Conservation (phyloP, 2,329 filamentous ascomycete species). For the Chlorencoelia australis region DNA sequence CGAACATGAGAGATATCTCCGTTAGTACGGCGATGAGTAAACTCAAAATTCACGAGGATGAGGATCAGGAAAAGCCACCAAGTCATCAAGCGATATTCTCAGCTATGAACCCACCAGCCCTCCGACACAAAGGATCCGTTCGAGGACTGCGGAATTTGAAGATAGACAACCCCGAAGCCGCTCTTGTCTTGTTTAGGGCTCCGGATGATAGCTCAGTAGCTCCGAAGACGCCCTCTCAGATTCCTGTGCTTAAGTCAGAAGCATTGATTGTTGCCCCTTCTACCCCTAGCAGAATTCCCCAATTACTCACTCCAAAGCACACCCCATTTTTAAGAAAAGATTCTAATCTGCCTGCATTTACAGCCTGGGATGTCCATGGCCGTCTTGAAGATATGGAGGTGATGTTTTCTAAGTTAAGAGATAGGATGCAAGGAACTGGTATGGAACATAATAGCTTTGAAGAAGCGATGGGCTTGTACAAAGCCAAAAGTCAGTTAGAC, state of each 20-base stretch:
- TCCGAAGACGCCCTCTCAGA: slow-evolving; percentile 27
- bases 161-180: slow-evolving; percentile 15
- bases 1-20: slow-evolving; percentile 27
- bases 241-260: slow-evolving; percentile 24
- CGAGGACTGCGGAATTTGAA: slow-evolving; percentile 14
- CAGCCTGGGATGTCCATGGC: slow-evolving; percentile 73
- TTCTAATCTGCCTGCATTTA: slow-evolving; percentile 55
- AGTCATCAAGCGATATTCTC: slow-evolving; percentile 11
- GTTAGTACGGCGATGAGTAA: slow-evolving; percentile 29
- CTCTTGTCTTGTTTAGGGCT: slow-evolving; percentile 21
- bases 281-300: slow-evolving; percentile 34
- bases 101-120: slow-evolving; percentile 6
- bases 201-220: slow-evolving; percentile 19
- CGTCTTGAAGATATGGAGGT: slow-evolving; percentile 68
- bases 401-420: slow-evolving; percentile 61
- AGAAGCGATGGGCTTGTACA: slow-evolving; percentile 64
- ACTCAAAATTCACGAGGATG: slow-evolving; percentile 22
- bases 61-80: slow-evolving; percentile 11
- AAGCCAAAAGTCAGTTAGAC: slow-evolving; percentile 42
- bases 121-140: slow-evolving; percentile 17
- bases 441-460: slow-evolving; percentile 61
- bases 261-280: slow-evolving; percentile 14
- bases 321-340: slow-evolving; percentile 55
- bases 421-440: slow-evolving; percentile 60
- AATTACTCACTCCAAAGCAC: slow-evolving; percentile 31